Evolutionary conservation across 2,329 filamentous ascomycete genomes (phyloP).

Genomic region (Fusarium caatingaense): DNA sequence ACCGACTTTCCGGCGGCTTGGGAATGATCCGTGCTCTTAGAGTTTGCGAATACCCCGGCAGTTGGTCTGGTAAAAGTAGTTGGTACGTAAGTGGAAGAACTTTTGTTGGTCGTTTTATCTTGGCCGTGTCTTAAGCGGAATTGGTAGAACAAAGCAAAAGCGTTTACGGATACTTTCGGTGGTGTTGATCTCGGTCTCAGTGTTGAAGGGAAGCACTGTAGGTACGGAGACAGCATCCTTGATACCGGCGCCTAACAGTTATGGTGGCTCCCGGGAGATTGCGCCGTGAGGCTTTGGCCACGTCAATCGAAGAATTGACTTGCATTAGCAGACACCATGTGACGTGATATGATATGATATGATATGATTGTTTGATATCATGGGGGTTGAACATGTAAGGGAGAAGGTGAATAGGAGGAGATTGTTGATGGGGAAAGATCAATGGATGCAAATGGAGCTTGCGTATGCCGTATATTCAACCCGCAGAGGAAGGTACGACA

Average conservation of each 20-base stretch:
- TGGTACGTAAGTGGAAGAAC: neutral
- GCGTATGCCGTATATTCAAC: neutral
- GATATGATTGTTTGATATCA: neutral
- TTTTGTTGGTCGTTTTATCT: neutral
- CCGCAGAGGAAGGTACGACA: neutral
- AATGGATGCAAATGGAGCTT: neutral
- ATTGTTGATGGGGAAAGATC: conserved; percentile 15
- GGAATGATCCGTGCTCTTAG: conserved; percentile 27
- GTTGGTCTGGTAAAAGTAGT: neutral
- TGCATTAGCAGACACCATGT: neutral
- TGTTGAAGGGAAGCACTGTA: neutral
- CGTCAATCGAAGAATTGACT: conserved; percentile 13
- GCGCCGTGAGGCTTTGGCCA: conserved; percentile 8
- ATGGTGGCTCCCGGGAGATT: conserved; percentile 17
- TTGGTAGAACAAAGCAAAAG: conserved; percentile 1
- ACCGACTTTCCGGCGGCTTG: conserved; percentile 39
- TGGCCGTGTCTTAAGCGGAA: neutral
- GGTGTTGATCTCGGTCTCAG: neutral
- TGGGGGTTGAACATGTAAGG: neutral
- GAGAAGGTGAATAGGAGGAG: conserved; percentile 11
- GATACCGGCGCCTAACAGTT: neutral
- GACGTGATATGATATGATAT: conserved; percentile 7
- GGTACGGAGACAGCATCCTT: neutral
- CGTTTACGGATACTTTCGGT: neutral
- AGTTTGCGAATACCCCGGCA: conserved; percentile 2